Base-by-base conservation (phyloP, 306 rosid species). In the Mimosa pudica region DNA sequence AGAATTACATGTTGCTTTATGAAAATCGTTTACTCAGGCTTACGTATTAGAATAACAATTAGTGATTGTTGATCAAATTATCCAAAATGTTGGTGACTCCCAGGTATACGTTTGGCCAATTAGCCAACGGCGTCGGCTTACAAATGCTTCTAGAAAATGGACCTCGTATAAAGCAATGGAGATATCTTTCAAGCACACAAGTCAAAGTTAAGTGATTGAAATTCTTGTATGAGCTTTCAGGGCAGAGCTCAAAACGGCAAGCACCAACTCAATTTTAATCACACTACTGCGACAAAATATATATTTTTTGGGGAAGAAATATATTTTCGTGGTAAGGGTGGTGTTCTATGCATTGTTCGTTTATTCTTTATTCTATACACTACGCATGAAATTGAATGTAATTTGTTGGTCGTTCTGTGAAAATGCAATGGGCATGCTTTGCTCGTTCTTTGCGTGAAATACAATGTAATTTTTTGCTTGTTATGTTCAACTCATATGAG, bases 121-220 rank as follows among this genome's bases (percentile, higher is more conserved):
- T 97, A 7, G 81, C 85, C 63, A 84, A 86, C 62, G 78, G 80
- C 11, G 82, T 61, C 38, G 99, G 99, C 45, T 86, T 96, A 89
- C 90, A 85, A 82, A 87, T 90, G 89, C 94, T 96, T 30, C 85
- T 96, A 2, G 97, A 89, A 75, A 91, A 88, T 41, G 89, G 86
- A 48, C 87, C 88, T 24, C 93, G 67, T 7, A 52, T 48, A 51
- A 89, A 85, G 90, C 94, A 89, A 13, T 85, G 92, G 93, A 89
- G 97, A 85, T 93, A 97, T 82, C 81, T 96, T 70, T 82, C 94
- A 36, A 93, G 90, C 58, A 82, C 96, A 30, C 97, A 95, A 89
- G 71, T 96, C 79, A 86, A 80, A 75, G 70, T 73, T 61, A 65
- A 57, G 72, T 68, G 77, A 78, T 78, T 82, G 11, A 44, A 69